phyloP scores from a whole-genome alignment of 2,329 filamentous ascomycete species.

The Fusarium algeriense region DNA sequence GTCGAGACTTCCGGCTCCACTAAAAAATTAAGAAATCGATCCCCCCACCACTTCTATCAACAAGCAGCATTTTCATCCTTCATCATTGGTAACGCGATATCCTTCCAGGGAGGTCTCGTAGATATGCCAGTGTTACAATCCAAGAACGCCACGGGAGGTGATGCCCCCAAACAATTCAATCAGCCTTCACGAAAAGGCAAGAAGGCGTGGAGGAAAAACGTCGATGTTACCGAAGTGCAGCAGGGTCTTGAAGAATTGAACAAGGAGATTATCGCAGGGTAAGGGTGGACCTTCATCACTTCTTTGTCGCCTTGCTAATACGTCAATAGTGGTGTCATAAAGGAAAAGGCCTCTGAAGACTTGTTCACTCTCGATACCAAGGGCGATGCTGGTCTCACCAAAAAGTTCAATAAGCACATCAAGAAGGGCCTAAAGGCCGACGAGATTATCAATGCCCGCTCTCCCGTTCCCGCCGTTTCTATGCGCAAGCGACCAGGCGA shows the following conservation, averaged over 20 bases:
- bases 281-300: slow-evolving; percentile 48
- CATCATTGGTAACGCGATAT: slow-evolving; percentile 22
- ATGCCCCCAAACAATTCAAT: slow-evolving; percentile 82
- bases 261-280: slow-evolving; percentile 93
- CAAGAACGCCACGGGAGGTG: slow-evolving; percentile 59
- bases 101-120: slow-evolving; percentile 33
- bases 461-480: slow-evolving; percentile 82
- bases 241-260: slow-evolving; percentile 85
- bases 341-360: slow-evolving; percentile 84
- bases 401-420: slow-evolving; percentile 72
- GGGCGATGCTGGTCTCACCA: slow-evolving; percentile 75
- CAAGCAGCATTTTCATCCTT: slow-evolving; percentile 37
- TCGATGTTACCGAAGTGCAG: slow-evolving; percentile 89
- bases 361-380: slow-evolving; percentile 86
- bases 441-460: slow-evolving; percentile 89
- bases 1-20: slow-evolving; percentile 35
- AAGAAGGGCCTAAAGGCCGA: slow-evolving; percentile 89
- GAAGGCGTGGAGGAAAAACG: slow-evolving; percentile 98
- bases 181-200: slow-evolving; percentile 97
- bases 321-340: slow-evolving; percentile 78
- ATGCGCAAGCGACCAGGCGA: slow-evolving; percentile 80
- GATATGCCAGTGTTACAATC: slow-evolving; percentile 67
- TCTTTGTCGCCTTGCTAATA: slow-evolving; percentile 28
- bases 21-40: slow-evolving; percentile 48
- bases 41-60: slow-evolving; percentile 47